Base-by-base conservation (phyloP, 2,329 filamentous ascomycete genomes). In the Monosporascus sp. region DNA sequence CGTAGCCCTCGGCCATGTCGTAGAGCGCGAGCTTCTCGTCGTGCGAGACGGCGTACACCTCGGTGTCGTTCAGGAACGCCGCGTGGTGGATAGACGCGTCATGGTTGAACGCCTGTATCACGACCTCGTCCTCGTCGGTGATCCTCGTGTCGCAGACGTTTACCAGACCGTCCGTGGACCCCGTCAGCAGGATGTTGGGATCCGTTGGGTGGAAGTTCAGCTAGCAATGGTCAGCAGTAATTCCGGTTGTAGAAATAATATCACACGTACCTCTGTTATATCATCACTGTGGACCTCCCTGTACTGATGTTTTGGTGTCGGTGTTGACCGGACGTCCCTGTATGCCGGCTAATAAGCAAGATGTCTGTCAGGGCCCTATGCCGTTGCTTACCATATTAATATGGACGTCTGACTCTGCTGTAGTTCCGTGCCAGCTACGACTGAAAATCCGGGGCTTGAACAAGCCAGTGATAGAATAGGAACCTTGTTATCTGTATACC, bases 1-100 rank as follows among this genome's bases (percentile, higher is more conserved):
- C 79, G n/a, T 76, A 73, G 40, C 80, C 79, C 58, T 87, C 86
- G 48, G 84, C 81, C 52, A 88, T 73, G 56, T 86, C 81, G 66
- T 91, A 91, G 53, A 91, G 78, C 19, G 87, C 85, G 57, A 91
- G 81, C 54, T 83, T 85, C 73, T 94, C 89, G 66, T 93, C 89
- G 54, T 91, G 88, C 1, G 87, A 89, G 9, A 92, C 72, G 4
- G 87, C 87, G 58, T 84, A 90, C 35, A 91, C 80, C 63, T 87
- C 80, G 5, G 78, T 79, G 17, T 74, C 70, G 52, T 76, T 82
- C 52, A 93, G 74, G 71, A 91, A 92, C 5, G 84, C 86, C 16
- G 88, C 85, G 60, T 83, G 86, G 68, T 91, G 88, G 58, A 93
- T 81, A 0, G 88, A 89, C 37, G 85, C 82, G 38, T 82, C 79